phyloP scores from a whole-genome alignment of 1,139 yeast species.

The Chernovozyma sophiae-reginae region DNA sequence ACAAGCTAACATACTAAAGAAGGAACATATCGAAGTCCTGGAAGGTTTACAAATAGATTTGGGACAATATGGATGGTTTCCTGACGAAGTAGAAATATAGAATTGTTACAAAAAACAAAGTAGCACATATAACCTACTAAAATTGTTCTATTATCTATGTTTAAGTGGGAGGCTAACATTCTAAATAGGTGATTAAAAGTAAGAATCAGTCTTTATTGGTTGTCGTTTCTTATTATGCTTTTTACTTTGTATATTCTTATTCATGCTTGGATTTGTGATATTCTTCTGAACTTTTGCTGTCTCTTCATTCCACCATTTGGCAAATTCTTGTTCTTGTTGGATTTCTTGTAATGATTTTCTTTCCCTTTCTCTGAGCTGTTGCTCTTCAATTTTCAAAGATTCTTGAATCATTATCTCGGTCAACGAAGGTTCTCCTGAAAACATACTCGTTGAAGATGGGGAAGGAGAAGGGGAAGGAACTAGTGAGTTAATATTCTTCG shows the following conservation, averaged over 20 bases:
- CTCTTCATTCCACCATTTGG: slow-evolving; percentile 79
- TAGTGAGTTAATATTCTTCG: too few relatives aligned
- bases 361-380: slow-evolving; percentile 24
- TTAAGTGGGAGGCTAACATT: too few relatives aligned
- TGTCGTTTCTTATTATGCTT: slow-evolving; percentile 6
- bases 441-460: not conserved
- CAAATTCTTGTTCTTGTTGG: slow-evolving; percentile 77
- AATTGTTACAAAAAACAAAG: too few relatives aligned
- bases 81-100: slow-evolving; percentile 36
- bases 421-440: slow-evolving; percentile 19
- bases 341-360: slow-evolving; percentile 57
- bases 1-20: slow-evolving; percentile 45
- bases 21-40: slow-evolving; percentile 48
- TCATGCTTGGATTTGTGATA: not conserved
- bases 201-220: slow-evolving; percentile 1
- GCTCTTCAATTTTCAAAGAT: slow-evolving; percentile 40
- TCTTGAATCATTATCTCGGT: slow-evolving; percentile 43
- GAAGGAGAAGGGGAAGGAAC: not conserved
- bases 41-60: slow-evolving; percentile 39
- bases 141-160: too few relatives aligned
- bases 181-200: too few relatives aligned
- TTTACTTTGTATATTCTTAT: slow-evolving; percentile 4
- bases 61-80: slow-evolving; percentile 64
- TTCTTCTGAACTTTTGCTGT: slow-evolving; percentile 50
- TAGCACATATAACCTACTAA: too few relatives aligned